Evolutionary conservation across 2,329 filamentous ascomycete genomes (phyloP).

Genomic region (Furcasterigmium sp.): DNA sequence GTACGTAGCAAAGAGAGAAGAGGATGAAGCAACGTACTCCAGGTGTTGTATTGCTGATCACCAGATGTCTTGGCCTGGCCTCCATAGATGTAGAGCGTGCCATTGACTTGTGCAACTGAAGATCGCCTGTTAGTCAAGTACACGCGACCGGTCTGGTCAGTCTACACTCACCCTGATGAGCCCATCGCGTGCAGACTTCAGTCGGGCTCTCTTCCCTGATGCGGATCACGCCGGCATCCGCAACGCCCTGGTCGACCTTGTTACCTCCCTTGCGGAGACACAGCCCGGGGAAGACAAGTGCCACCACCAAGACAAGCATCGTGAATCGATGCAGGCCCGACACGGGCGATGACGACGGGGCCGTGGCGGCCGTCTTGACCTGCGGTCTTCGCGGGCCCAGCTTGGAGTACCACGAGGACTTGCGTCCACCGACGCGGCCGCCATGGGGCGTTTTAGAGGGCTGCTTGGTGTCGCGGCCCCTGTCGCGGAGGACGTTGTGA

Average conservation of each 20-base stretch:
- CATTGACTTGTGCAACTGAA: conserved; percentile 61
- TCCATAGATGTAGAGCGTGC: conserved; percentile 72
- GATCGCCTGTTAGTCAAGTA: no score
- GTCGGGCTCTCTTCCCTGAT: conserved; percentile 19
- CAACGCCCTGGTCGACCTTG: conserved; percentile 35
- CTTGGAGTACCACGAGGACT: conserved; percentile 34
- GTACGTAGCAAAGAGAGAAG: neutral
- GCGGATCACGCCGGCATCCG: conserved; percentile 40
- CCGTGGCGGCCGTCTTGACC: conserved; percentile 36
- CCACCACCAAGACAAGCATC: conserved; percentile 44
- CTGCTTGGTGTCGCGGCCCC: neutral
- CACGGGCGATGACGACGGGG: conserved; percentile 31
- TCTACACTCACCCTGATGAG: conserved; percentile 52
- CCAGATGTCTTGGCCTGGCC: conserved; percentile 56
- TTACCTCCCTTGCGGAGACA: conserved; percentile 34
- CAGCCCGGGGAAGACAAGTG: conserved; percentile 42
- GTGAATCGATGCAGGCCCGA: conserved; percentile 37
- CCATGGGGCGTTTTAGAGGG: conserved; percentile 14
- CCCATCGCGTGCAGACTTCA: conserved; percentile 59
- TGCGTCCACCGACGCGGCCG: conserved; percentile 7
- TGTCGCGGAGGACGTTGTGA: no score
- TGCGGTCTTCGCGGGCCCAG: conserved; percentile 32
- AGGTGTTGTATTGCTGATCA: conserved; percentile 57
- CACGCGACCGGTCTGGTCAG: no score
- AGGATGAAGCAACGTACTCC: conserved; percentile 48